These are phyloP conservation scores for Monosporascus sp. DNA, from an alignment of 2,329 filamentous ascomycete genomes.

Conservation along the genomic window DNA sequence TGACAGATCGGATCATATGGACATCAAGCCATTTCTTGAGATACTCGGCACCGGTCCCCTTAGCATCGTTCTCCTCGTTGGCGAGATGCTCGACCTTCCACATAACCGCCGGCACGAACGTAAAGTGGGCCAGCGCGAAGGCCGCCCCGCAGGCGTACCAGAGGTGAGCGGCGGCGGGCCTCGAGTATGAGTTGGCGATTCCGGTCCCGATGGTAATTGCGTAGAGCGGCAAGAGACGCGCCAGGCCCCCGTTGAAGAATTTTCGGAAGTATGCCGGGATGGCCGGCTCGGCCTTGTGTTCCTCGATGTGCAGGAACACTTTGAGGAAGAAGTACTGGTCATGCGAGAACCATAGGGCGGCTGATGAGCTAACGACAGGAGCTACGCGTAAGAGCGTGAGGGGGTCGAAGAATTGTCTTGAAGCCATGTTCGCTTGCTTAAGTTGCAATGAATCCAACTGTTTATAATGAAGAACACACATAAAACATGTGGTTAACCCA, in stretches of 20 bases:
- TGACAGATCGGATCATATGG: conserved; percentile 20
- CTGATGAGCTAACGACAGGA: conserved; percentile 42
- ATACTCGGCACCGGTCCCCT: conserved; percentile 14
- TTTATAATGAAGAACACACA: too few relatives aligned
- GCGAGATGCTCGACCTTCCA: conserved; percentile 20
- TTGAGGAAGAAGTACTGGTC: conserved; percentile 40
- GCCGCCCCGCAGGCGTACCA: conserved; percentile 27
- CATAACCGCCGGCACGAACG: conserved; percentile 27
- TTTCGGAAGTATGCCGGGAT: conserved; percentile 38
- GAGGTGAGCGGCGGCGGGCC: conserved; percentile 12
- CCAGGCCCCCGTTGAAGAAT: conserved; percentile 31
- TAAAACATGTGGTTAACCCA: too few relatives aligned
- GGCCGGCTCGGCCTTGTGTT: conserved; percentile 28
- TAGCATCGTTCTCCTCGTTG: conserved; percentile 17
- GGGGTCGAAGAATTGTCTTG: conserved; percentile 32
- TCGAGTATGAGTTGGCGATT: conserved; percentile 19
- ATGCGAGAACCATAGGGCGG: conserved; percentile 38
- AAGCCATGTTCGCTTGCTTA: conserved; percentile 27
- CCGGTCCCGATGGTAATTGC: conserved; percentile 21
- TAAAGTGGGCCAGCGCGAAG: conserved; percentile 25
- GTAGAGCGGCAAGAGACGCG: conserved; percentile 22
- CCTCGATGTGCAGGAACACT: conserved; percentile 27
- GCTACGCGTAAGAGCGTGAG: conserved; percentile 35
- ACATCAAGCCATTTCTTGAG: conserved; percentile 24
- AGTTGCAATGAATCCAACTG: too few relatives aligned